Evolutionary conservation across 2,329 filamentous ascomycete species (phyloP), one percentile per base, ranked within the genome.

Genomic region (Hymenoscyphus fraxineus): DNA sequence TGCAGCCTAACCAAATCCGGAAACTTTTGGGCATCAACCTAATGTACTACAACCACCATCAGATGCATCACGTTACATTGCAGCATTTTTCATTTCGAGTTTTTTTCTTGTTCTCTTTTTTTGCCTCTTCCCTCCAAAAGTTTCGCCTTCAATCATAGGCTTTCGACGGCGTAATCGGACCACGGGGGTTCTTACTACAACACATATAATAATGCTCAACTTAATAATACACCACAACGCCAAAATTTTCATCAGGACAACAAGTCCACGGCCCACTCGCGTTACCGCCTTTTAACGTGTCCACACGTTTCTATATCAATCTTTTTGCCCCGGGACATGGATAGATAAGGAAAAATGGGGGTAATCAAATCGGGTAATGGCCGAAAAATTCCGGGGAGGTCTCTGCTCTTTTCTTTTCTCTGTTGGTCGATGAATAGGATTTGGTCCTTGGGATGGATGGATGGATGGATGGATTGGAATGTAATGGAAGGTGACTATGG

Each of bases 1-100:
- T 54, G 10, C 41, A 38, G 38, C 40, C 27, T 31, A 39, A 32
- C 27, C n/a, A 12, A 60, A 16, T 41, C 35, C 41, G 41, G 59
- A 51, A 27, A 47, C 59, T 16, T 47, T 35, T 39, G 58, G 58
- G 57, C 47, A 54, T 40, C 58, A 44, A 51, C 40, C 16, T 51
- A 32, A 32, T 64, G 63, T 65, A 65, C 51, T 58, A 65, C 60
- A 51, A 65, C 57, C 58, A 65, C 60, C 39, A 58, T 35, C 39
- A 58, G 44, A 40, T 51, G 27, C 58, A 41, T 58, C 27, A 64
- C 54, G 54, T 58, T 38, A 60, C 41, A 57, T 60, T 61, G 35
- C 41, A 44, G 38, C 51, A 22, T 44, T 31, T 19, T 5, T 15
- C 22, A 15, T 38, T 15, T 58, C 54, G 22, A 41, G 55, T 31